phyloP scores from a whole-genome alignment of 1,284 basidiomycete genomes.

The Irpex sp. region DNA sequence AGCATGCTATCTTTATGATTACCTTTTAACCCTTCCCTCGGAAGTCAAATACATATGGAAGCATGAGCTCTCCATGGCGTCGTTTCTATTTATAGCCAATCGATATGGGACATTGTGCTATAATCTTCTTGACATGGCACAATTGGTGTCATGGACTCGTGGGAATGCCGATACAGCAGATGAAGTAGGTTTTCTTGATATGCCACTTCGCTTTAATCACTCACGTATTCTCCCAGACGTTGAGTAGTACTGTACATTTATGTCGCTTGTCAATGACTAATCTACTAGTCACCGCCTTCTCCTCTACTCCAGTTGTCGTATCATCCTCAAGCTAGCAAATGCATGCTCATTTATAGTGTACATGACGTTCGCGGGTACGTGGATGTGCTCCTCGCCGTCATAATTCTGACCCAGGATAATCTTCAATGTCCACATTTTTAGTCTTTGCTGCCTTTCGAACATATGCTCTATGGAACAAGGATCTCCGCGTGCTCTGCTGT shows the following conservation, averaged over 20 bases:
- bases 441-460: background rate
- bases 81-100: background rate
- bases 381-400: background rate
- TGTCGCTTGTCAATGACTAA: too few species aligned
- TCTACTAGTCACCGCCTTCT: too few species aligned
- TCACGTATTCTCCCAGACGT: too few species aligned
- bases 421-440: background rate
- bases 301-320: too few species aligned
- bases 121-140: background rate
- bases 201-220: too few species aligned
- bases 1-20: background rate
- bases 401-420: background rate
- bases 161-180: background rate
- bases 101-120: background rate
- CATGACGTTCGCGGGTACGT: background rate
- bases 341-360: too few species aligned
- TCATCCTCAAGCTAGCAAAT: too few species aligned
- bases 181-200: background rate
- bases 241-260: too few species aligned
- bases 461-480: background rate
- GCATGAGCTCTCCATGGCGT: background rate
- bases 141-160: background rate
- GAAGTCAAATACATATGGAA: background rate
- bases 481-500: background rate
- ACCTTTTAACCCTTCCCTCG: background rate